These are phyloP conservation scores for Daldinia sp. DNA, from an alignment of 2,329 filamentous ascomycete species.

Conservation along the genomic window DNA sequence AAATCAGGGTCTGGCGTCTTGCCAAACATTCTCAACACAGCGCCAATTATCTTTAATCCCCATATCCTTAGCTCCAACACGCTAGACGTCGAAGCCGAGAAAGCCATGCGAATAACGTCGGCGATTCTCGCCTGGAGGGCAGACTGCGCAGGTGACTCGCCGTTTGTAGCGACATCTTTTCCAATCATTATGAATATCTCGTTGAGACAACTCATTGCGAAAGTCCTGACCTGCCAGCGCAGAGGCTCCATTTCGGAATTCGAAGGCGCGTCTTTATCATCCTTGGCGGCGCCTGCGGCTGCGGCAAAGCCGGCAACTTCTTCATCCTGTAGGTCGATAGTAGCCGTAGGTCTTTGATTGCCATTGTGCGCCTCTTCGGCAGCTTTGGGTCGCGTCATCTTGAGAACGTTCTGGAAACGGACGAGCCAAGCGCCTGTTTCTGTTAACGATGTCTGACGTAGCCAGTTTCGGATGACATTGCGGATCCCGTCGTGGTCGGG, in stretches of 20 bases:
- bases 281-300: conserved; percentile 69
- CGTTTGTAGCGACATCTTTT: conserved; percentile 82
- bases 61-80: conserved; percentile 91
- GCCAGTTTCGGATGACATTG: conserved; percentile 91
- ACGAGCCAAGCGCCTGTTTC: conserved; percentile 90
- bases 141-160: conserved; percentile 80
- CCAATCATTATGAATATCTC: conserved; percentile 84
- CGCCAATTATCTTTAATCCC: conserved; percentile 93
- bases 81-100: conserved; percentile 94
- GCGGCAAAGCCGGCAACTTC: conserved; percentile 95
- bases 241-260: conserved; percentile 83
- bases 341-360: conserved; percentile 62
- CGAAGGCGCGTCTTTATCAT: conserved; percentile 62
- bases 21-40: conserved; percentile 94
- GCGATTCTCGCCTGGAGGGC: conserved; percentile 86
- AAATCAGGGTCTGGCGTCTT: conserved; percentile 97
- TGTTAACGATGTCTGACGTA: conserved; percentile 85
- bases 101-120: conserved; percentile 95
- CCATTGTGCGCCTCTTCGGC: conserved; percentile 64
- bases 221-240: conserved; percentile 94
- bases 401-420: conserved; percentile 87
- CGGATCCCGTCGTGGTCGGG: conserved; percentile 84
- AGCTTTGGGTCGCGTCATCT: conserved; percentile 81
- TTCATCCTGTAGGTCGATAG: conserved; percentile 91
- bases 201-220: conserved; percentile 89